Evolutionary conservation across 148 eudicot species (phyloP), one percentile per base, ranked within the genome.

Genomic region (Camellia granthamiana): DNA sequence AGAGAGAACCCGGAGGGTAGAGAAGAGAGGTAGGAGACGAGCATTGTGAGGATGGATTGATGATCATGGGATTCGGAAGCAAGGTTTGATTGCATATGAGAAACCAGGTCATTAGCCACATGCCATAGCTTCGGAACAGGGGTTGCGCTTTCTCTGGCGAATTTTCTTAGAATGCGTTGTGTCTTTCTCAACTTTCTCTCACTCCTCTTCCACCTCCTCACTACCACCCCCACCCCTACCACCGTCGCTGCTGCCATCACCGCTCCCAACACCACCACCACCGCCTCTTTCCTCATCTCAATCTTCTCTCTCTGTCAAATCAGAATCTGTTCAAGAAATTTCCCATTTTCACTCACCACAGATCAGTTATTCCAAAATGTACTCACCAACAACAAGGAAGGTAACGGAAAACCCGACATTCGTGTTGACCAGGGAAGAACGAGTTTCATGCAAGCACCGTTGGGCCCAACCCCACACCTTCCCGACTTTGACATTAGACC

Each of bases 111-210:
- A 78, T 77, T 62, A 1, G 89, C 86, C 59, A 90, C 71, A 21
- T 80, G 76, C 88, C 89, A 88, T 0, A 90, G 88, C 74, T 81
- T 85, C 1, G 85, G 78, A 4, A 85, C 89, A 0, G 92, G 90
- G 7, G 92, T 90, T 7, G 89, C 89, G 10, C 89, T 77, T 8
- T 84, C 90, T 11, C 88, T 80, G 1, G 92, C 92, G 69, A 90
- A 90, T 56, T 88, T 86, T 0, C 89, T 85, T 2, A 90, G 81
- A 11, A 85, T 88, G 3, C 85, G 77, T 23, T 83, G 88, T 0
- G 84, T 56, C 44, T 81, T 78, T 52, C 81, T 88, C 87, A 85
- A 80, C 72, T 83, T 56, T 21, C 78, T 60, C 79, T 84, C 87
- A 44, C 78, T 84, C 54, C 79, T 80, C 65, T 72, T 81, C 83